Base-by-base conservation (phyloP, 768 basidiomycete species). In the Rhizopogon salebrosus region DNA sequence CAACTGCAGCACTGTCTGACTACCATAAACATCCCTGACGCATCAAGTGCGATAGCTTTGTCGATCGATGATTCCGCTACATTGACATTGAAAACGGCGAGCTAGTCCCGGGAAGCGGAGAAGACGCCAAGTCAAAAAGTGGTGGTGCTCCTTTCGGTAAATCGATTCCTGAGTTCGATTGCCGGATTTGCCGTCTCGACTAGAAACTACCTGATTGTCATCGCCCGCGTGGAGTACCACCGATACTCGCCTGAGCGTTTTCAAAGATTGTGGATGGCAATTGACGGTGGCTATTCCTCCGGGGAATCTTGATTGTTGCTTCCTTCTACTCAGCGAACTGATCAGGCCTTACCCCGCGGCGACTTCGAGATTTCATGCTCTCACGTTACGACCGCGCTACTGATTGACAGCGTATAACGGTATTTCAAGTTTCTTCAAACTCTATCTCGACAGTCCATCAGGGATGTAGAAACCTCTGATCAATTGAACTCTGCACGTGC, bases 141-240 rank as follows among this genome's bases (percentile, higher is more conserved):
- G 98, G 66, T 95, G 98, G 60, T 97, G 92, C 66, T 99, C 95
- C 73, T 99, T 99, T 95, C 95, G 98, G 70, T 83, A 99, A 6
- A 77, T 69, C 0, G 89, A 88, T 68, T 98, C 95, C 76, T 95
- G 98, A 55, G 98, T 97, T 56, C 97, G 83, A 64, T 87, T 91
- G 49, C 97, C n/a, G 85, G 59, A 98, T 95, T 57, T n/a, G 98
- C 91, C 35, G 92, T 95, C 77, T 98, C 97, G 26, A 99, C 88
- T 69, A 99, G 75, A 69, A 80, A 91, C 93, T 97, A 66, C 45
- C 54, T 7, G 61, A 56, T 64, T 59, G 56, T 59, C 64, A 60
- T 48, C 16, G 52, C 14, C n/a, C n/a, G 1, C 1, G 18, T 46
- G n/a, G 54, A 45, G 24, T 35, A 13, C 18, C 2, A 13, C 8